Percentiles rank a stretch among this genome's conserved stretches.
Conservation (phyloP, 495 filamentous ascomycete species). For the Tuber magnatum region DNA sequence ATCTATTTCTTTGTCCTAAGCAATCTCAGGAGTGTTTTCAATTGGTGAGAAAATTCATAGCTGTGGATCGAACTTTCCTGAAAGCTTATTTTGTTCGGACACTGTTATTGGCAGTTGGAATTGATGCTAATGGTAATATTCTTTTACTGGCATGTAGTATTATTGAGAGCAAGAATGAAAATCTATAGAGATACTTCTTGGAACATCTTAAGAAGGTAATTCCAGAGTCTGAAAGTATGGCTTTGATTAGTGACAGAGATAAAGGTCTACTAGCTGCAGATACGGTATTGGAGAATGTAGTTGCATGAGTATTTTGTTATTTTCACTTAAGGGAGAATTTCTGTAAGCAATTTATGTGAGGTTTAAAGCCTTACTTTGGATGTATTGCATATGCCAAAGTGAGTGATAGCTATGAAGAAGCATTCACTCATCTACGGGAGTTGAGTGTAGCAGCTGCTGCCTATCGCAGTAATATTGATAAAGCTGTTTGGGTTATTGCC, state of each 20-base stretch:
- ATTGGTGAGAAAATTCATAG: neutral
- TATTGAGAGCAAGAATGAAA: constrained; percentile 23
- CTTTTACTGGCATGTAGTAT: constrained; percentile 14
- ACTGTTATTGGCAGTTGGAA: constrained; percentile 13
- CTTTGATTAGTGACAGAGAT: constrained; percentile 9
- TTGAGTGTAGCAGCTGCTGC: neutral
- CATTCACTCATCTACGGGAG: neutral
- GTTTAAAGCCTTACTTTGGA: constrained; percentile 9
- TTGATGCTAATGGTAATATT: constrained; percentile 20
- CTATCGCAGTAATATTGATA: constrained; percentile 7
- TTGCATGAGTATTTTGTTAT: neutral
- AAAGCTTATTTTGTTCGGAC: constrained; percentile 17
- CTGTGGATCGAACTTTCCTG: constrained; percentile 14
- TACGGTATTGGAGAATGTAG: neutral
- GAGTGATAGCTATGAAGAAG: neutral
- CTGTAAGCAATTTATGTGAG: neutral
- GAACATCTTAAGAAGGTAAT: neutral
- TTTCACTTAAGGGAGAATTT: constrained; percentile 12
- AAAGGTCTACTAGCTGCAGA: constrained; percentile 13
- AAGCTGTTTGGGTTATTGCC: neutral
- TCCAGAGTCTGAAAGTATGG: neutral
- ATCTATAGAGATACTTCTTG: constrained; percentile 16
- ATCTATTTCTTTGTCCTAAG: neutral
- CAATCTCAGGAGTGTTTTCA: neutral
- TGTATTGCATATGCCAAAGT: constrained; percentile 6